Base-by-base conservation (phyloP, 805 yeast species). In the Wickerhamiella galacta region DNA sequence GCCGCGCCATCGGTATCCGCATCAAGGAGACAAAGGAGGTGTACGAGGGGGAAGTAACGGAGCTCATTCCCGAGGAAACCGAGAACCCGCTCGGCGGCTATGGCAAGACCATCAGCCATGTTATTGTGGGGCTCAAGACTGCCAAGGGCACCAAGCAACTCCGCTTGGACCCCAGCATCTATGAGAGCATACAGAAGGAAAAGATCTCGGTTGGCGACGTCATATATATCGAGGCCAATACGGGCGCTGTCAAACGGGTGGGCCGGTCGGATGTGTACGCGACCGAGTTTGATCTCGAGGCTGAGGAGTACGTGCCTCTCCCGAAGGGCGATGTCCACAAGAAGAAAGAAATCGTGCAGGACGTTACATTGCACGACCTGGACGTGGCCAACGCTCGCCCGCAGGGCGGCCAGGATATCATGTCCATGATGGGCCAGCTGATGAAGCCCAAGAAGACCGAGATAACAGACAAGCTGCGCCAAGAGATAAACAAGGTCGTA, bases 251-350 rank as follows among this genome's bases (percentile, higher is more conserved):
- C 25, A 87, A 87, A 51, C 68, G 96, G 50, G 93, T 90, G 17
- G 99, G 99, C 33, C 71, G 99, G 55, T 79, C 93, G n/a, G 96
- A 90, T 56, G 95, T 95, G 0, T 83, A 83, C 50, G 95, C 98
- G 16, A 83, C 98, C 7, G 99, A 90, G 60, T 90, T 85, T 48
- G 99, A 90, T 57, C 69, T 92, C 39, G 96, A 90, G 65, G 95
- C 96, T 18, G 95, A 92, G 59, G 96, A 90, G 59, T 90, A 90
- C 56, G 96, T 90, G 16, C 95, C 98, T 27, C 67, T 92, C 47
- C 99, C 99, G 39, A 92, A 90, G 61, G 98, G 98, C 34, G 99
- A 90, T 57, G 93, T 90, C 28, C 98, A 90, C 63, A 85, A 87
- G 54, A 83, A 90, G 66, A 90, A 90, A 56, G 96, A 90, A 58